Evolutionary conservation across 2,329 filamentous ascomycete species (phyloP).

Genomic region (Trichoderma cornu-damae): DNA sequence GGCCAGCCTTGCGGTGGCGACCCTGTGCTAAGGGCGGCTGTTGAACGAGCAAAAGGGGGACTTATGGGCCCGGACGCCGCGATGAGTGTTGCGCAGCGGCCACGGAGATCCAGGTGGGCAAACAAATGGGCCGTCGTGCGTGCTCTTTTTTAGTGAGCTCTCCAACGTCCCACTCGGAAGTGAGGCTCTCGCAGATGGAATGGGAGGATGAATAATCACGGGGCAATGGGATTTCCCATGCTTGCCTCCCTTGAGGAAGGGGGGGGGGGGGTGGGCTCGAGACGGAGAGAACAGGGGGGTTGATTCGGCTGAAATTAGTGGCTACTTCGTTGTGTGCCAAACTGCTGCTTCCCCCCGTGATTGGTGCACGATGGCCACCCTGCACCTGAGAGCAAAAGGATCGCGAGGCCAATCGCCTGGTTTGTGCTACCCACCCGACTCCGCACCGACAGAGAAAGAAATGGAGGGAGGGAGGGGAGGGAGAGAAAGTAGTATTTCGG

Average conservation of each 20-base stretch:
- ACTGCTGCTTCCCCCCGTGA: constrained; percentile 3
- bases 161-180: constrained; percentile 7
- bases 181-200: not conserved
- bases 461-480: not conserved
- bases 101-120: not conserved
- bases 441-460: not conserved
- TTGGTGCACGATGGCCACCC: constrained; percentile 9
- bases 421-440: constrained; percentile 12
- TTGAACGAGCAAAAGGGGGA: not conserved
- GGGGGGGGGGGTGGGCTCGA: constrained; percentile 6
- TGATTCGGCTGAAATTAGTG: constrained; percentile 15
- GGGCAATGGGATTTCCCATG: constrained; percentile 7
- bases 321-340: not conserved
- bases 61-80: not conserved
- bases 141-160: constrained; percentile 5
- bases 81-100: not conserved
- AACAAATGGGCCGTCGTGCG: constrained; percentile 10
- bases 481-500: not conserved
- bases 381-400: constrained; percentile 11
- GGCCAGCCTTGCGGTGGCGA: not conserved
- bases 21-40: not conserved
- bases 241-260: constrained; percentile 3
- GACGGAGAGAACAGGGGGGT: not conserved
- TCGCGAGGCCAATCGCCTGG: not conserved
- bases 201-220: constrained; percentile 18